Evolutionary conservation across 805 yeast genomes (phyloP), one percentile per base, ranked within the genome.

Genomic region (Cyberlindnera maclurae): DNA sequence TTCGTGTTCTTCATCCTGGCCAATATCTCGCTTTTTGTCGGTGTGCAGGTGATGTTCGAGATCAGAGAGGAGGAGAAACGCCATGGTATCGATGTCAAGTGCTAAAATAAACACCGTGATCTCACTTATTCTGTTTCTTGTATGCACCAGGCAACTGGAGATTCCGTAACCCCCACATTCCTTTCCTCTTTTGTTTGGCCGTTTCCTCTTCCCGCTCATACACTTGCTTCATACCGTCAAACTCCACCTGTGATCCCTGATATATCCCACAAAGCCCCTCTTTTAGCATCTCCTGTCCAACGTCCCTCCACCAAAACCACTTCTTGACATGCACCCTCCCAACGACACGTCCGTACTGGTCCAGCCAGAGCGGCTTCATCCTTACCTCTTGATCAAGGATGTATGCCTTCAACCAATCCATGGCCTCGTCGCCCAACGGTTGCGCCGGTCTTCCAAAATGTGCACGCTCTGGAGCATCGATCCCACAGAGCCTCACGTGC

Each of bases 371-470:
- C 0, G 97, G 96, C 41, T 85, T 79, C 3, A 93, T 74, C 41
- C 82, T 75, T 9, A 89, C 79, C 38, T 68, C 66, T 34, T 75
- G 70, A 1, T 94, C 90, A 38, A 82, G 52, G 2, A 90, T 54
- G 52, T 75, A 82, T 12, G 61, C 49, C 28, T 81, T 66, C 26
- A 93, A 64, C 96, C 96, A 93, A 5, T 52, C 54, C 40, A 89
- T 59, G 0, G 97, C 93, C 49, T 93, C 97, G 30, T 79, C 85
- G 27, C 93, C 77, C 55, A 62, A 83, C 0, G 93, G 90, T 57
- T 93, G 98, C 0, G 95, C 82, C 0, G 94, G 88, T 43, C 83
- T 82, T 1, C 98, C 98, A 60, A 86, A 93, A 64, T 93, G 97
- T 1, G 95, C 75, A 31, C 94, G 67, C 55, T 93, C 98, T 1